These are phyloP conservation scores for Pinus taeda DNA, from an alignment of 75 land plant species.

Conservation along the genomic window DNA sequence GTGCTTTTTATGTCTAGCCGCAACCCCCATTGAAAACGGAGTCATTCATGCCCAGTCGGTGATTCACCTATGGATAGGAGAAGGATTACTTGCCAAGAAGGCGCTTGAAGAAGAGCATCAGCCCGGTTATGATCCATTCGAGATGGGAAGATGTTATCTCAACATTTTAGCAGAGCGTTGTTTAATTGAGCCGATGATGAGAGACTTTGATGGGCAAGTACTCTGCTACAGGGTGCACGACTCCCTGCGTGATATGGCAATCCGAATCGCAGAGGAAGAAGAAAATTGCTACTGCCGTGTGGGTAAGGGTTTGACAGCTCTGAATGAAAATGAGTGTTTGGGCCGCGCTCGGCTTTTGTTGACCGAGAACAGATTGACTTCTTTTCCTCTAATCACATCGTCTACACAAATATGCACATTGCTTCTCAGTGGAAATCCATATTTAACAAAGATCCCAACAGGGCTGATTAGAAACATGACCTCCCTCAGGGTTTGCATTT, in stretches of 20 bases:
- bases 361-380: neutral
- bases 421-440: neutral
- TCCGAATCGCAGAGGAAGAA: neutral
- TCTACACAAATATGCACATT: neutral
- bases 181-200: neutral
- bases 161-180: slow-evolving; percentile 1
- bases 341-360: neutral
- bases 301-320: neutral
- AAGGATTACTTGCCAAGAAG: neutral
- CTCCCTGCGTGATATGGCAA: neutral
- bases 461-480: neutral
- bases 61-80: neutral
- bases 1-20: neutral
- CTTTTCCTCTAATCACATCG: neutral
- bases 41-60: neutral
- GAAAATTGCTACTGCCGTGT: neutral
- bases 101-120: no score
- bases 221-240: neutral
- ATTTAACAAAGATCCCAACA: neutral
- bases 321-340: neutral
- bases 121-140: neutral
- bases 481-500: neutral
- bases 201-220: neutral
- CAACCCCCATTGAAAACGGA: neutral
- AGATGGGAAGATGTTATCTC: neutral